These are phyloP conservation scores for Anisodus tanguticus DNA, from an alignment of 257 asterid genomes.

Conservation along the genomic window DNA sequence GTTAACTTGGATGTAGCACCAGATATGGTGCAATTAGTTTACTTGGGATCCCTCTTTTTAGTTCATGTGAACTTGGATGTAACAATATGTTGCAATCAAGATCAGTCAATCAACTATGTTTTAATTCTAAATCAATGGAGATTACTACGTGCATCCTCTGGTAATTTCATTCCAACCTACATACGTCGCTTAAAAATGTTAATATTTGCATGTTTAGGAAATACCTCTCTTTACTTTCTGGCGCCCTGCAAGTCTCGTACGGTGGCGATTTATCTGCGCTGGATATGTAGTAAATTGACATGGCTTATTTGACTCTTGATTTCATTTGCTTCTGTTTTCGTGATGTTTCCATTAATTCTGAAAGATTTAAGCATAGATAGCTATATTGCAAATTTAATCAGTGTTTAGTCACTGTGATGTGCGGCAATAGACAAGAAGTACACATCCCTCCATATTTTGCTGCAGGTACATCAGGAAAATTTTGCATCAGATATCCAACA, in stretches of 20 bases:
- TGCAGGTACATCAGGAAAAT: background rate
- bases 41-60: background rate
- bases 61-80: background rate
- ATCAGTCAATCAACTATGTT: background rate
- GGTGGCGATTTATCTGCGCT: too few relatives aligned
- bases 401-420: background rate
- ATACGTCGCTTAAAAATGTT: background rate
- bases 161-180: background rate
- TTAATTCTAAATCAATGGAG: background rate
- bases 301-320: background rate
- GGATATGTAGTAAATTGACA: too few relatives aligned
- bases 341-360: background rate
- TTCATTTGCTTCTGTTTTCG: background rate
- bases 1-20: background rate
- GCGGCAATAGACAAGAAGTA: background rate
- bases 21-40: background rate
- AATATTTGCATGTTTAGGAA: too few relatives aligned
- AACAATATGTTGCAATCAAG: background rate
- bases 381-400: background rate
- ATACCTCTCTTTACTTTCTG: too few relatives aligned
- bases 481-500: background rate
- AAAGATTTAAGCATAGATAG: background rate
- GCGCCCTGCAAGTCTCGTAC: too few relatives aligned
- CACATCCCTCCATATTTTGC: background rate
- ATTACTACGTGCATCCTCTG: background rate